Conservation (phyloP, 2,329 filamentous ascomycete genomes). For the Fusarium nisikadoi region DNA sequence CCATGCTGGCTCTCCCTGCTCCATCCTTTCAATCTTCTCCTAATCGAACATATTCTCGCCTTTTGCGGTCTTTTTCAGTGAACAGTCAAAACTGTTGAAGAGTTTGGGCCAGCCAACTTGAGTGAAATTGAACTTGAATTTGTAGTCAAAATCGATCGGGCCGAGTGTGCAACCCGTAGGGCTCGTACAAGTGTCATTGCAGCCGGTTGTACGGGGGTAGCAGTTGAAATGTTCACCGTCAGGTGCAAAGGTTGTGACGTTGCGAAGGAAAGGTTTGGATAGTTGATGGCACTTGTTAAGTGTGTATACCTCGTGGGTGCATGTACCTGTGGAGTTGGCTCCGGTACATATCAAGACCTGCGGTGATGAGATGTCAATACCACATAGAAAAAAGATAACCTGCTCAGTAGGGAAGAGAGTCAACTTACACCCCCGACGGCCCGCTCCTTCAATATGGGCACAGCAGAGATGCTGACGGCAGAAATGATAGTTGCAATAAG, state of each 20-base stretch:
- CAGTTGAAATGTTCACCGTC: conserved; percentile 62
- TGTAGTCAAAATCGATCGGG: conserved; percentile 56
- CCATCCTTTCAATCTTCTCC: not conserved
- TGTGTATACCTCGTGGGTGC: conserved; percentile 56
- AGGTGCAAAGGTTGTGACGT: conserved; percentile 61
- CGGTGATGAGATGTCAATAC: not conserved
- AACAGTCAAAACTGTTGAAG: conserved; percentile 51
- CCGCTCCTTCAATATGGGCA: conserved; percentile 52
- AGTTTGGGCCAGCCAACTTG: conserved; percentile 57
- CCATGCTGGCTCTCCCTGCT: not conserved
- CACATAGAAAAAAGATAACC: not conserved
- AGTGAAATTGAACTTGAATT: conserved; percentile 60
- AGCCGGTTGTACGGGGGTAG: conserved; percentile 56
- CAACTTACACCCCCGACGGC: conserved; percentile 59
- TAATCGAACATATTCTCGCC: not conserved
- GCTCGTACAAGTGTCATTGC: conserved; percentile 58
- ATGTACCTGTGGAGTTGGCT: conserved; percentile 60
- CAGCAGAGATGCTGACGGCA: conserved; percentile 39
- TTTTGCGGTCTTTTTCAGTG: conserved; percentile 20
- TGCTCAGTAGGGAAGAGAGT: not conserved
- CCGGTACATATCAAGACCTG: conserved; percentile 64
- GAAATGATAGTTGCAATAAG: conserved; percentile 36
- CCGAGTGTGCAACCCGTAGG: conserved; percentile 65
- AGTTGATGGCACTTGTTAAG: conserved; percentile 60
- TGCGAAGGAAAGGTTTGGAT: conserved; percentile 51